Base-by-base conservation (phyloP, 208 protist genomes). In the Leishmania martiniquensis region DNA sequence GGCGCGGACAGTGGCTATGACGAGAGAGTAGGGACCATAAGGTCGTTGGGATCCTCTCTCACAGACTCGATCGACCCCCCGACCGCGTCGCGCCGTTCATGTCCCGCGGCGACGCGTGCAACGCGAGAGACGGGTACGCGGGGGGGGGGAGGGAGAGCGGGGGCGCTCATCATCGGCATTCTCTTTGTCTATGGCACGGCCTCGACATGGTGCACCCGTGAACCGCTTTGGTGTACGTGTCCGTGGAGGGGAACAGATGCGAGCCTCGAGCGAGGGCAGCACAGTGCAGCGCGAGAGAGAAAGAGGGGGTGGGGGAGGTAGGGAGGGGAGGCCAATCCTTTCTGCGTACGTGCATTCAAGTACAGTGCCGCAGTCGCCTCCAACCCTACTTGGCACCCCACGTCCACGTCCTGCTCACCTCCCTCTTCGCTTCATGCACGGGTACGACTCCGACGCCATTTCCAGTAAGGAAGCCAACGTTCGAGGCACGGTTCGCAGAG, bases 391-490 rank as follows among this genome's bases (percentile, higher is more conserved):
- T 47, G 52, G 70, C 59, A 2, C 83, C 78, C 83, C 83, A 86
- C 13, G 75, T 80, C 83, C 83, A 86, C 47, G 78, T 47, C 34
- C 60, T n/a, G 13, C 78, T 77, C 63, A 79, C 75, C 57, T 67
- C 51, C 75, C 67, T 77, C 57, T 77, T 66, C 4, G 52, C 65
- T 60, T 86, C 79, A 34, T 76, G 75, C 15, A 86, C 34, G 9
- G 83, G 83, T 60, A 81, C 75, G 44, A 78, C 65, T 3, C 78
- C 78, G 34, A 86, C 71, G 32, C 52, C 57, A 51, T 57, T 70
- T 44, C 32, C 75, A 5, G 83, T 86, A 54, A 83, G 78, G 66
- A 83, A 86, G 69, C 71, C 65, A 9, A 86, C 75, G 22, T 78
- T 70, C 65, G 80, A 76, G 57, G 83, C 42, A 66, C 73, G 83